Base-by-base conservation (phyloP, 768 basidiomycete species). In the Russula dissimulans region DNA sequence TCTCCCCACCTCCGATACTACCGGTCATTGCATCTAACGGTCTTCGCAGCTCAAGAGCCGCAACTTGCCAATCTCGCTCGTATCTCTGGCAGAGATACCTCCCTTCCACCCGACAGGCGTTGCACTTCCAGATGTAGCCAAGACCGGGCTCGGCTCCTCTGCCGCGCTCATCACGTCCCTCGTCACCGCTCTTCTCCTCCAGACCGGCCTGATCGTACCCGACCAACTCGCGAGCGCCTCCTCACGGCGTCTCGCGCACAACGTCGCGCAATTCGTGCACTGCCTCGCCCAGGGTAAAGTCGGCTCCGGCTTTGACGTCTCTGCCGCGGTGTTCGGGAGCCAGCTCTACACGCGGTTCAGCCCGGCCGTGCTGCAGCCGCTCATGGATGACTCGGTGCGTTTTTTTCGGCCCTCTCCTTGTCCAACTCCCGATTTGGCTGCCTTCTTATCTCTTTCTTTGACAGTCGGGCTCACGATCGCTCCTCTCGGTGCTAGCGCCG, bases 241-340 rank as follows among this genome's bases (percentile, higher is more conserved):
- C 32, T 83, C 80, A 22, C 75, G 82, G 61, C 72, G 75, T 61
- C 73, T 97, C 17, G 86, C 91, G 0, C 97, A 99, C 72, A 97
- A 97, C 70, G 80, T 91, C 45, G 86, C 97, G 4, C 97, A 99
- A 70, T 97, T 87, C 70, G 82, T 93, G 7, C 97, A 99, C 71
- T 97, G 94, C 69, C 77, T 94, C 41, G 97, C 95, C 0, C 97
- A 99, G 74, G 97, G 97, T 43, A 99, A 99, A 74, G 87, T 99
- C 15, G 97, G 97, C 34, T 93, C 90, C 68, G 97, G 97, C 6
- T 99, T 99, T 74, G 97, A 99, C 68, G 91, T 99, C 49, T 85
- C 91, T 6, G 83, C 92, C 0, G 95, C 95, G 1, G 89, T 91
- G 3, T 98, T 89, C 71, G 97, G 97, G 26, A 94, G 92, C 68